Evolutionary conservation across 1,284 basidiomycete genomes (phyloP), one percentile per base, ranked within the genome.

Genomic region (Sanguinoderma infundibulare): DNA sequence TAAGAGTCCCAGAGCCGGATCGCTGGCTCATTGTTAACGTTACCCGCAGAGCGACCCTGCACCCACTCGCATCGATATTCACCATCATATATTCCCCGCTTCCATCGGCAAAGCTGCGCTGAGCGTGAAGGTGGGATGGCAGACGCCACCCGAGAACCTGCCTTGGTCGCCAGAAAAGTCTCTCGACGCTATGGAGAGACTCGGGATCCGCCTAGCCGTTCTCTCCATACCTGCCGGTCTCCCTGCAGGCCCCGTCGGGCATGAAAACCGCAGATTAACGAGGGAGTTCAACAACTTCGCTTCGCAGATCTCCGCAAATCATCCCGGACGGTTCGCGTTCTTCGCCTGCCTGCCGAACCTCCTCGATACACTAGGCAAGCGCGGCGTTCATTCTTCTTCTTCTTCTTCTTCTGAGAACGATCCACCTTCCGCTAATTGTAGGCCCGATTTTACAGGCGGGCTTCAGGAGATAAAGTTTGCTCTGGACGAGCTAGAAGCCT

Each of bases 1-100:
- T 57, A 50, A 30, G 24, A 40, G 9, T 26, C 28, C 34, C 9
- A 32, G 20, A 32, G 20, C 34, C 10, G n/a, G 12, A 24, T 36
- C 22, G 32, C 49, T 34, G 30, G 17, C 10, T 20, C 42, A 35
- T 20, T 51, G 30, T 22, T 51, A 34, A 51, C n/a, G 9, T 32
- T 34, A 36, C 30, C 10, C 34, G 14, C 49, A 51, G 49, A 24
- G 32, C 24, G n/a, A 51, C 49, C 49, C 49, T 51, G 10, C 22
- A 24, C 49, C 49, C 49, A 51, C 20, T 15, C 80, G 82, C 60
- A 83, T 91, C 67, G 90, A 91, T 69, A 74, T 91, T 12, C 89
- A 91, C 68, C 90, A 91, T 72, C 90, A 92, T 69, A 84, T 85
- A 69, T 90, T 91, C 67, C 81, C 86, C 5, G 69, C 78, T 14